phyloP scores from a whole-genome alignment of 2,329 filamentous ascomycete genomes.

The Colletotrichum kahawae region DNA sequence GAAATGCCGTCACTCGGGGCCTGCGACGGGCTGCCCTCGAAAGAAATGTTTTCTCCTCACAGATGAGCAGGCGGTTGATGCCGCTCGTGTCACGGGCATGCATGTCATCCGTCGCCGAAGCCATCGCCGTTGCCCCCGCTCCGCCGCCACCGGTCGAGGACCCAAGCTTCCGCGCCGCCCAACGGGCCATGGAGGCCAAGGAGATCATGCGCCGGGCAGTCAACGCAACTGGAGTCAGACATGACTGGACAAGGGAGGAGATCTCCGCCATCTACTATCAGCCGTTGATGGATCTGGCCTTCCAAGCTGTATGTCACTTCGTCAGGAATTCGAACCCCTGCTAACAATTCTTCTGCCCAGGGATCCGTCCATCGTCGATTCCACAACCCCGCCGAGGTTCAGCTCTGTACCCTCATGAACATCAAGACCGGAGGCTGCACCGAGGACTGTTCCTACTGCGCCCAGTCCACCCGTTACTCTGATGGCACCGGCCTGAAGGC shows the following conservation, averaged over 20 bases:
- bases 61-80: neutral
- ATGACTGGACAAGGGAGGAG: constrained; percentile 82
- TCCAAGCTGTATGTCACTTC: constrained; percentile 66
- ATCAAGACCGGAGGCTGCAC: constrained; percentile 94
- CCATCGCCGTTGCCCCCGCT: constrained; percentile 6
- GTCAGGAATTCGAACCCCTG: neutral
- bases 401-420: constrained; percentile 95
- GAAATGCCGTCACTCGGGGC: neutral
- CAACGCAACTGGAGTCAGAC: constrained; percentile 64
- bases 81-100: neutral
- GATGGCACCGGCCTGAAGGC: constrained; percentile 80
- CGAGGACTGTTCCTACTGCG: constrained; percentile 93
- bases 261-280: constrained; percentile 83
- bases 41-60: neutral
- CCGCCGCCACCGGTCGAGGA: constrained; percentile 7
- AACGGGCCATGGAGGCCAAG: constrained; percentile 11
- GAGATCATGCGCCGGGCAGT: constrained; percentile 57
- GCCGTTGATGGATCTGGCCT: constrained; percentile 79
- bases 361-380: constrained; percentile 81
- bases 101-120: constrained; percentile 16
- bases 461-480: constrained; percentile 82
- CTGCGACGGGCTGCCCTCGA: neutral
- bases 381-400: constrained; percentile 82
- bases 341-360: constrained; percentile 45
- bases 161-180: neutral